Evolutionary conservation across 2,329 filamentous ascomycete species (phyloP), one percentile per base, ranked within the genome.

Genomic region (Talaromyces albobiverticillius): DNA sequence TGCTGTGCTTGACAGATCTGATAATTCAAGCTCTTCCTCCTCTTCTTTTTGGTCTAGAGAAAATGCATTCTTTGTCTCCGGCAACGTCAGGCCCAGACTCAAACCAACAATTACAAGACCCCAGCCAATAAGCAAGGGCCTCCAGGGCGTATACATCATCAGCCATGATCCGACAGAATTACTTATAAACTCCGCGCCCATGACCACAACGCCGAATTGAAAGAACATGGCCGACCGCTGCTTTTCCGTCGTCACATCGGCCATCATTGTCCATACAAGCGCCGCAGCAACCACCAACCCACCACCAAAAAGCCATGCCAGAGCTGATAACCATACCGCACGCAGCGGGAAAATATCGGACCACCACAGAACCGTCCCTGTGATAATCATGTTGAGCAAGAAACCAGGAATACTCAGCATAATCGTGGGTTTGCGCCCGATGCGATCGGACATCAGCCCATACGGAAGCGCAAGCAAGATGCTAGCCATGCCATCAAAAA

Each of bases 181-280:
- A 2, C 71, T 68, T 7, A 71, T 58, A 22, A 75, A 69, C 46
- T 75, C 71, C 14, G 70, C 66, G 1, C 64, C 68, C 64, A 76
- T 73, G 0, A 67, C 65, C 8, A 69, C 68, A 31, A 74, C 67
- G 4, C 68, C 69, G 34, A 72, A 69, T 46, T 68, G 66, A 57
- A 75, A 75, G 59, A 76, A 75, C 18, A 73, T 68, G 3, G 63
- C 60, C 1, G 73, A 69, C 57, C 77, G 70, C 62, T 76, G 71
- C 18, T 74, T 71, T 3, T 76, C 70, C 1, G 71, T 76, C 6
- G 72, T 74, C n/a, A 80, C 72, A 59, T 81, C 78, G 0, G 77
- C 70, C 59, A 80, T 70, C 74, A 80, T 79, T 7, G 78, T 79
- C 62, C 76, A 71, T 53, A 75, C 70, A 31, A 79, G 71, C 2